Base-by-base conservation (phyloP, 1,284 basidiomycete genomes). In the Cutaneotrichosporon sp. region DNA sequence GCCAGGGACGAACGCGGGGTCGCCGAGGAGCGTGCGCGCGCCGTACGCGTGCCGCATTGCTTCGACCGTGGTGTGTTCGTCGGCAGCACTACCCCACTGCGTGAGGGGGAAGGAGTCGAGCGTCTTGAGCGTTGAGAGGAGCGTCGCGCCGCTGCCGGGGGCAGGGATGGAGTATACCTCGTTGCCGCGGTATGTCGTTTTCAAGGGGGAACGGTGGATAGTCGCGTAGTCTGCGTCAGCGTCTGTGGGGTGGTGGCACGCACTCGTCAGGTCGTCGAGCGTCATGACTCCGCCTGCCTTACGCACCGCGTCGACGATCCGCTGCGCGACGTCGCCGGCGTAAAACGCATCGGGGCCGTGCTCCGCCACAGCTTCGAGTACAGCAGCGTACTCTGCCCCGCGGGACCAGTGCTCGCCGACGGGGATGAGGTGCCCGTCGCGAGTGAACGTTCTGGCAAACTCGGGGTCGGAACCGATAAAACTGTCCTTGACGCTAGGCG, bases 81-180 rank as follows among this genome's bases (percentile, higher is more conserved):
- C 67, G 4, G 52, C 33, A 2, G 56, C 56, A 13, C 48, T 59
- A 1, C 59, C 63, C 8, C 49, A 23, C 20, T 39, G 30, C 17
- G 55, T 41, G 8, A 54, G 44, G 12, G 56, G 46, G 20, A 63
- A 63, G 12, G 60, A 53, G 13, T 55, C 49, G 15, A 72, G 51
- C 21, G 65, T 68, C 4, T 60, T 61, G 54, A 72, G 63, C 20
- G 67, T 65, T 2, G 63, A 64, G 13, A 72, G 55, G 49, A 63
- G 64, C 17, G 69, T 62, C 0, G 65, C 64, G 1, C 70, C 70
- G 1, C 67, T 69, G 5, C 66, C 72, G 4, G 72, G 72, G 9
- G 72, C 71, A 0, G 70, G 69, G 1, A 61, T 41, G 1, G 68
- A 62, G 49, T 49, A 64, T 7, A 74, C 56, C 4, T 49, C 66